These are phyloP conservation scores for Viola pubescens DNA, from an alignment of 441 rosid species.

Conservation along the genomic window DNA sequence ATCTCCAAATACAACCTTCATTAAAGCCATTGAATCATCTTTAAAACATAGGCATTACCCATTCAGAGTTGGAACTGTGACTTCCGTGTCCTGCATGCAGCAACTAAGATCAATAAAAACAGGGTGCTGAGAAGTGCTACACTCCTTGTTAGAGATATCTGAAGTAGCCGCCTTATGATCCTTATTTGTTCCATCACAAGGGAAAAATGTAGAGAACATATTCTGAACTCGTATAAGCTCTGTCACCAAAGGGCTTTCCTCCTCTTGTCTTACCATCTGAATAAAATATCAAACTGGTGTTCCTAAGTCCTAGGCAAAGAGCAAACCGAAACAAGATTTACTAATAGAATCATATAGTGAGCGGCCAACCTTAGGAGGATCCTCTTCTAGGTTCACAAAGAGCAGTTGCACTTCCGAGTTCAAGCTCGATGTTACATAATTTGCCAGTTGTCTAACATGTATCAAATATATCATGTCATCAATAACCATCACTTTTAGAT, in stretches of 20 bases:
- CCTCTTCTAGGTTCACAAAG: conserved; percentile 69
- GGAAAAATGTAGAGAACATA: conserved; percentile 47
- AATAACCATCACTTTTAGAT: conserved; percentile 63
- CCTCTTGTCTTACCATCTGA: conserved; percentile 58
- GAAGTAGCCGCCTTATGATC: conserved; percentile 18
- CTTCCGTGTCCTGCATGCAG: conserved; percentile 60
- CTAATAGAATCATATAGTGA: conserved; percentile 5
- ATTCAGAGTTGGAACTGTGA: conserved; percentile 83
- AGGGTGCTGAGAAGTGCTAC: conserved; percentile 37
- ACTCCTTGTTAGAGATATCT: conserved; percentile 22
- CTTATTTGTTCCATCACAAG: conserved; percentile 24
- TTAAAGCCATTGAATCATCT: neutral
- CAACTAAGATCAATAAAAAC: conserved; percentile 58
- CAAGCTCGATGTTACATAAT: conserved; percentile 53
- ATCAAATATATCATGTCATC: conserved; percentile 89
- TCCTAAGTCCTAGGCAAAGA: neutral
- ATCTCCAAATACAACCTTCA: neutral
- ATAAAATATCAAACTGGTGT: conserved; percentile 15
- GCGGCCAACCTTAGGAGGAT: conserved; percentile 77
- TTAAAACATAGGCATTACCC: conserved; percentile 42
- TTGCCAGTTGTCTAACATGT: conserved; percentile 46
- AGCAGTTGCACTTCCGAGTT: conserved; percentile 38
- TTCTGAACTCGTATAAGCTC: conserved; percentile 56
- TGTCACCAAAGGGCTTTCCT: conserved; percentile 35
- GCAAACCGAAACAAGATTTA: neutral